Evolutionary conservation across 2,329 filamentous ascomycete species (phyloP), one percentile per base, ranked within the genome.

Genomic region (Plenodomus tracheiphilus): DNA sequence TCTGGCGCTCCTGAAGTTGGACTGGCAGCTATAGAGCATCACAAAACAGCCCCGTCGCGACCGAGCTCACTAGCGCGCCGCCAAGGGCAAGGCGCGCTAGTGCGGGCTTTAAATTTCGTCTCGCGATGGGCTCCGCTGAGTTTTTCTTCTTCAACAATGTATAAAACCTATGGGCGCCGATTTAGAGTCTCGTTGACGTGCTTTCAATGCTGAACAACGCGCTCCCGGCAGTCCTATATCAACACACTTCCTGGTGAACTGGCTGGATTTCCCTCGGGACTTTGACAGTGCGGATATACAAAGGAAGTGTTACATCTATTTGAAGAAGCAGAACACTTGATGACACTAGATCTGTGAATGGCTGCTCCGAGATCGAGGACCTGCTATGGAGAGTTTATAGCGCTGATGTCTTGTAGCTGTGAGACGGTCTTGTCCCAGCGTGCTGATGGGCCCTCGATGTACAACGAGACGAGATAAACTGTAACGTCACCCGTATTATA

Each of bases 121-220:
- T 34, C 35, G 28, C 41, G 44, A 34, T 19, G 43, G 43, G 42
- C 47, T 49, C 45, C 73, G 73, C 75, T 63, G 58, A 61, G 68
- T 70, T 74, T 72, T 79, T 79, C 73, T 72, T 74, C 74, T 71
- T 73, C 74, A 77, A 81, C 80, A 93, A 89, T 90, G 86, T 90
- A 85, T 84, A 72, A 53, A 48, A 54, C 42, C 41, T 28, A 39
- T 61, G 64, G 91, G 87, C 88, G 87, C 85, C 89, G 89, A 89
- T 93, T 93, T 97, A 97, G 94, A 99, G 94, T 99, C 94, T 95
- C 93, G 92, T 17, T 88, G 88, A 85, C 85, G 89, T 85, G 88
- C 85, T 51, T 67, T 92, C 89, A 90, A 83, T 97, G 84, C 88
- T 91, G 91, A 85, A 89, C 90, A 89, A 95, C 92, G 93, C 90